Conservation (phyloP, 2,329 filamentous ascomycete species). For the Colletotrichum sp. region DNA sequence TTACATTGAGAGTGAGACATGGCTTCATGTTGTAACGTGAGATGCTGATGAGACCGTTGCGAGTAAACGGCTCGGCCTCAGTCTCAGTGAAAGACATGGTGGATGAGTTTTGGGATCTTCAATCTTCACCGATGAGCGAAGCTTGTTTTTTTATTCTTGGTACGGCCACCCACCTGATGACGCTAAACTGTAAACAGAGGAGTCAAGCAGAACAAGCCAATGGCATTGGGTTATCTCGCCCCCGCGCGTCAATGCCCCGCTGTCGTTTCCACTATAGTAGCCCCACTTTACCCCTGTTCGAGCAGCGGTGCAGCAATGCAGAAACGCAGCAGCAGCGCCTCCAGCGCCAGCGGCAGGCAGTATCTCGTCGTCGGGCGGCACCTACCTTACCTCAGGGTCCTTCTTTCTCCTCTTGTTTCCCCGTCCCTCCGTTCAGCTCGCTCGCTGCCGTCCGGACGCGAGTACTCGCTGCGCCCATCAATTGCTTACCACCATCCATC, state of each 20-base stretch:
- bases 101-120: not conserved
- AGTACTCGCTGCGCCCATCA: not conserved
- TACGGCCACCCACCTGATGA: not conserved
- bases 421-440: not conserved
- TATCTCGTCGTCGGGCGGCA: constrained; percentile 10
- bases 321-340: not conserved
- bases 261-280: constrained; percentile 10
- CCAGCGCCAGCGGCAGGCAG: not conserved
- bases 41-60: too few relatives aligned
- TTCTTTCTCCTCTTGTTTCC: not conserved
- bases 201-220: not conserved
- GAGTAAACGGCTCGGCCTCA: not conserved
- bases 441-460: not conserved
- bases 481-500: not conserved
- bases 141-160: not conserved
- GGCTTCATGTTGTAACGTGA: not conserved
- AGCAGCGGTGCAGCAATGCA: not conserved
- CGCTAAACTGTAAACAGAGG: constrained; percentile 2
- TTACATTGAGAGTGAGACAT: not conserved
- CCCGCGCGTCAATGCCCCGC: constrained; percentile 1
- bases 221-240: not conserved
- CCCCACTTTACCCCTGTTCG: constrained; percentile 12
- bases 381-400: constrained; percentile 9
- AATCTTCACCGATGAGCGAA: not conserved
- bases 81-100: not conserved